phyloP scores from a whole-genome alignment of 495 filamentous ascomycete species.

The Annulohypoxylon nitens region DNA sequence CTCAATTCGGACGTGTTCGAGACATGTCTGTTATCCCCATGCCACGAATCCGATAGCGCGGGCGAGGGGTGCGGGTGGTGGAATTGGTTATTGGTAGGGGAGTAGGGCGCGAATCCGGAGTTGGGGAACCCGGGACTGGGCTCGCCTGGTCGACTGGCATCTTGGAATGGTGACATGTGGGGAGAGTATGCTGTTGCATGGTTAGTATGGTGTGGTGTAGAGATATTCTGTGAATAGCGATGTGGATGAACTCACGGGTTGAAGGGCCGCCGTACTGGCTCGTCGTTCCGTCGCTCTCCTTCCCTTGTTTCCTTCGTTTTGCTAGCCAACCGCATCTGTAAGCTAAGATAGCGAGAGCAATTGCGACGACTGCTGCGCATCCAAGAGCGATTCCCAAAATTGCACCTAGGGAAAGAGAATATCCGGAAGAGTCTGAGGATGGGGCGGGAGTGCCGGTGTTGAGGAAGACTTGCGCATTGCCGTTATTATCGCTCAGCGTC shows the following conservation, averaged over 20 bases:
- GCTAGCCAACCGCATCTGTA: slow-evolving; percentile 42
- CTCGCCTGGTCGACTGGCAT: slow-evolving; percentile 11
- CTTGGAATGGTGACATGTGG: slow-evolving; percentile 24
- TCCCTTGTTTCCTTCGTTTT: slow-evolving; percentile 30
- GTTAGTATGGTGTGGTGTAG: slow-evolving; percentile 9
- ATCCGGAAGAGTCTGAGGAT: slow-evolving; percentile 19
- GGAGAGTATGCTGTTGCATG: slow-evolving; percentile 27
- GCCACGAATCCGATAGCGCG: slow-evolving; percentile 21
- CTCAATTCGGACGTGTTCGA: slow-evolving; percentile 36
- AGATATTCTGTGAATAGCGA: neutral
- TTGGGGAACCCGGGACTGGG: slow-evolving; percentile 23
- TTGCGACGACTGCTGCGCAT: slow-evolving; percentile 33
- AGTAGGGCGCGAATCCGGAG: slow-evolving; percentile 31
- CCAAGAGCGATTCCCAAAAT: slow-evolving; percentile 43
- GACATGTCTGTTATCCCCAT: slow-evolving; percentile 24
- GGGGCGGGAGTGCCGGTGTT: neutral
- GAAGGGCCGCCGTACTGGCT: slow-evolving; percentile 15
- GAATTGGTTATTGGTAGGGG: slow-evolving; percentile 20
- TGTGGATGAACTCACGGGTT: slow-evolving; percentile 19
- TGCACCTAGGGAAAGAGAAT: slow-evolving; percentile 28
- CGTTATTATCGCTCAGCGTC: slow-evolving; percentile 31
- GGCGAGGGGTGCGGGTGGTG: slow-evolving; percentile 14
- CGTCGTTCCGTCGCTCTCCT: slow-evolving; percentile 1
- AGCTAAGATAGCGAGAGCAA: slow-evolving; percentile 33
- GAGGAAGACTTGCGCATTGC: slow-evolving; percentile 37